A percentile compares a stretch with the other conserved stretches of the same genome.
Evolutionary conservation across 73 alveolate species (phyloP).

Genomic region (Tetrahymena elliotti): DNA sequence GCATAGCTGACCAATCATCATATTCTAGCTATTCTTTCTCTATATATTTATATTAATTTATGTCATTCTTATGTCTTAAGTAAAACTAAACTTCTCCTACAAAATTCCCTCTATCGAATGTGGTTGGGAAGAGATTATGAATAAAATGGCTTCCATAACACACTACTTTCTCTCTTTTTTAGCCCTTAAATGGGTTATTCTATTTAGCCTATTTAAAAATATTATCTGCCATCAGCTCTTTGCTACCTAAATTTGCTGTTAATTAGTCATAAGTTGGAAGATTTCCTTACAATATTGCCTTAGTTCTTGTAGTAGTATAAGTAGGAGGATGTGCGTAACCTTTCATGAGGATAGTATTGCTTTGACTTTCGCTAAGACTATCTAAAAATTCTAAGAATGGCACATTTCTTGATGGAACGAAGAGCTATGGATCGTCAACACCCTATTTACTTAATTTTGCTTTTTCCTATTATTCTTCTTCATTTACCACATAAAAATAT

Average conservation of each 20-base stretch:
- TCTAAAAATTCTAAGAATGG: not conserved
- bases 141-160: not conserved
- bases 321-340: not conserved
- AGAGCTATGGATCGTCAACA: not conserved
- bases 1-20: not conserved
- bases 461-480: not conserved
- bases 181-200: not conserved
- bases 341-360: not conserved
- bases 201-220: not conserved
- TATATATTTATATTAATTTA: not conserved
- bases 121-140: not conserved
- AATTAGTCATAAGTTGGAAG: not conserved
- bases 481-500: not conserved
- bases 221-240: not conserved
- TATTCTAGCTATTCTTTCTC: not conserved
- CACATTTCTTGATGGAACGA: not conserved
- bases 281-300: not conserved
- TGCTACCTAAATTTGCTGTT: not conserved
- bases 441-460: not conserved
- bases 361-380: not conserved
- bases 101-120: not conserved
- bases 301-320: not conserved
- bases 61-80: not conserved
- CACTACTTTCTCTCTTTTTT: not conserved
- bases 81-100: not conserved